These are phyloP conservation scores for Paramecium tetraurelia DNA, from an alignment of 73 alveolate genomes.

Conservation along the genomic window DNA sequence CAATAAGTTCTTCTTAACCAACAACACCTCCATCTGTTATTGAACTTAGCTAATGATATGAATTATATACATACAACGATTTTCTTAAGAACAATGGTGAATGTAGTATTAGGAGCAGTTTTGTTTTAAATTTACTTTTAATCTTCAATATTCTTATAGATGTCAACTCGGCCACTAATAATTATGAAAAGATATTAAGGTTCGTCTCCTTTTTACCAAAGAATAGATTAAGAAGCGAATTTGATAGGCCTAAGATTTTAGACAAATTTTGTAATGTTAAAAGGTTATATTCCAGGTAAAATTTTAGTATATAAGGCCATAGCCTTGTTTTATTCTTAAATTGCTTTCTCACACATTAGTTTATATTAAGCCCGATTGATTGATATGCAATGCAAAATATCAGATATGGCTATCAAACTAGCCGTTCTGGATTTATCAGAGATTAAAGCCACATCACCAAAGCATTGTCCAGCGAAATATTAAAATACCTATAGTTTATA, in stretches of 20 bases:
- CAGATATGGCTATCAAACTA: background rate
- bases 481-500: background rate
- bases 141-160: background rate
- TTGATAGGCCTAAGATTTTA: background rate
- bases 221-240: background rate
- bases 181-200: slow-evolving; percentile 6
- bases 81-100: background rate
- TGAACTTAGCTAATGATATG: background rate
- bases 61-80: background rate
- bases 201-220: slow-evolving; percentile 43
- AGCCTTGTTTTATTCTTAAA: background rate
- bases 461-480: background rate
- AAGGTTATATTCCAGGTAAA: background rate
- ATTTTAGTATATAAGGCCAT: background rate
- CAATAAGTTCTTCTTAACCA: slow-evolving; percentile 38
- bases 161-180: slow-evolving; percentile 1
- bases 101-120: background rate
- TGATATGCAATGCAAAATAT: background rate
- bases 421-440: slow-evolving; percentile 31
- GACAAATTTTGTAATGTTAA: background rate
- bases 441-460: slow-evolving; percentile 31
- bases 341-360: background rate
- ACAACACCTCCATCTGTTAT: slow-evolving; percentile 12
- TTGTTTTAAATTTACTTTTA: background rate
- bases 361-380: background rate